Conservation (phyloP, 2,329 filamentous ascomycete genomes). For the Fusarium irregulare region DNA sequence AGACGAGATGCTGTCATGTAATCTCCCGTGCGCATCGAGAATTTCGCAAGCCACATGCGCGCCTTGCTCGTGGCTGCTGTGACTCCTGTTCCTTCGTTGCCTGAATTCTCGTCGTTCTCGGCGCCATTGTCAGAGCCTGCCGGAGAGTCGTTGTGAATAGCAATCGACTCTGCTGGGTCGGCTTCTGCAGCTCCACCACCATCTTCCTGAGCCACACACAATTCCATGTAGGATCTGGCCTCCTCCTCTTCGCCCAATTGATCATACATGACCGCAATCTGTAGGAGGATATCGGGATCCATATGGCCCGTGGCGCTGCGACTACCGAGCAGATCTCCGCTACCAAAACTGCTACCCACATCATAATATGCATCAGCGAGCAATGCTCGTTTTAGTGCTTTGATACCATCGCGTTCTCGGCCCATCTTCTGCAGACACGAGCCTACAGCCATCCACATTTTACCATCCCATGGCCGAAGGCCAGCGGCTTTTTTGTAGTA, state of each 20-base stretch:
- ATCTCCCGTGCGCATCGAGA: slow-evolving; percentile 80
- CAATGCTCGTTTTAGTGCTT: slow-evolving; percentile 91
- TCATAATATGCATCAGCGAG: slow-evolving; percentile 90
- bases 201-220: slow-evolving; percentile 92
- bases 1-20: slow-evolving; percentile 81
- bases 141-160: slow-evolving; percentile 67
- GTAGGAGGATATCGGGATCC: slow-evolving; percentile 89
- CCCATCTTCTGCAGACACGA: slow-evolving; percentile 92
- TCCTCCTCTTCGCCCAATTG: slow-evolving; percentile 80
- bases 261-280: slow-evolving; percentile 92
- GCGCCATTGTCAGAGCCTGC: slow-evolving; percentile 53
- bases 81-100: slow-evolving; percentile 77
- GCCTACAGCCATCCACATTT: slow-evolving; percentile 98
- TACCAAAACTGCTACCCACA: slow-evolving; percentile 65
- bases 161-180: slow-evolving; percentile 61
- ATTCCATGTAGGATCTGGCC: slow-evolving; percentile 93
- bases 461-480: slow-evolving; percentile 93
- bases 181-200: slow-evolving; percentile 64
- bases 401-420: slow-evolving; percentile 88
- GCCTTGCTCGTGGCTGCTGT: slow-evolving; percentile 93
- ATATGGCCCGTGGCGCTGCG: slow-evolving; percentile 69
- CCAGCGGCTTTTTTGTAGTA: slow-evolving; percentile 97
- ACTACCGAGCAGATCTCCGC: slow-evolving; percentile 59
- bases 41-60: slow-evolving; percentile 90
- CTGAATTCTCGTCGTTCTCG: slow-evolving; percentile 50